These are phyloP conservation scores for Flaveria linearis DNA, from an alignment of 129 eudicot genomes.

Conservation along the genomic window DNA sequence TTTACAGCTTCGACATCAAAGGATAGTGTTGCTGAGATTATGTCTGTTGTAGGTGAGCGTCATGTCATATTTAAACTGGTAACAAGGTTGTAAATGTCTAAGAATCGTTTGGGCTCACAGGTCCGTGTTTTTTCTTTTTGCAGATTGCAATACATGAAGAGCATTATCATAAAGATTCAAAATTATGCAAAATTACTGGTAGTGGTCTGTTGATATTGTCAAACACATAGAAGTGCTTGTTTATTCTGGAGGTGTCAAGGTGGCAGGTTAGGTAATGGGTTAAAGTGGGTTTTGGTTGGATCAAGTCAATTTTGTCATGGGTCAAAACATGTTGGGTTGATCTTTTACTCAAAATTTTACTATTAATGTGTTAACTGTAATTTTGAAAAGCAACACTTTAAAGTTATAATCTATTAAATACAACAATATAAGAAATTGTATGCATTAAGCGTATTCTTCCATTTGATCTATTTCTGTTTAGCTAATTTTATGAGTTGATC, in stretches of 20 bases:
- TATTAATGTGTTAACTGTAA: background rate
- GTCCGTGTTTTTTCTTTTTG: slow-evolving; percentile 23
- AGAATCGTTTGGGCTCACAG: slow-evolving; percentile 3
- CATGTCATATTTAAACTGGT: slow-evolving; percentile 11
- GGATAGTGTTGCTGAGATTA: slow-evolving; percentile 79
- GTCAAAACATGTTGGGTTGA: background rate
- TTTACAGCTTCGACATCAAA: slow-evolving; percentile 45
- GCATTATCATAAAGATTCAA: slow-evolving; percentile 91
- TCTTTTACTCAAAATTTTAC: background rate
- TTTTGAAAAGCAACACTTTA: background rate
- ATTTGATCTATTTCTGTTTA: background rate
- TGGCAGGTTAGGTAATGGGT: background rate
- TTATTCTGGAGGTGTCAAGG: background rate
- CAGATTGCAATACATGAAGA: slow-evolving; percentile 71
- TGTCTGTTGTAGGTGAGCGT: slow-evolving; percentile 76
- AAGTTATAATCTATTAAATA: background rate
- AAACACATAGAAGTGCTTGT: no score
- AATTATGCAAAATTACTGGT: slow-evolving; percentile 74
- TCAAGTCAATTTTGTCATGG: background rate
- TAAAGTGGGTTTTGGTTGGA: background rate
- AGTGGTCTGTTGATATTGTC: slow-evolving; percentile 83
- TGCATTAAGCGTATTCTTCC: background rate
- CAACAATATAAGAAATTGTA: background rate
- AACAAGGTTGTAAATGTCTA: slow-evolving; percentile 20
- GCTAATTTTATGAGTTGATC: background rate